Evolutionary conservation across 2,329 filamentous ascomycete genomes (phyloP), one percentile per base, ranked within the genome.

Genomic region (Periconia digitata): DNA sequence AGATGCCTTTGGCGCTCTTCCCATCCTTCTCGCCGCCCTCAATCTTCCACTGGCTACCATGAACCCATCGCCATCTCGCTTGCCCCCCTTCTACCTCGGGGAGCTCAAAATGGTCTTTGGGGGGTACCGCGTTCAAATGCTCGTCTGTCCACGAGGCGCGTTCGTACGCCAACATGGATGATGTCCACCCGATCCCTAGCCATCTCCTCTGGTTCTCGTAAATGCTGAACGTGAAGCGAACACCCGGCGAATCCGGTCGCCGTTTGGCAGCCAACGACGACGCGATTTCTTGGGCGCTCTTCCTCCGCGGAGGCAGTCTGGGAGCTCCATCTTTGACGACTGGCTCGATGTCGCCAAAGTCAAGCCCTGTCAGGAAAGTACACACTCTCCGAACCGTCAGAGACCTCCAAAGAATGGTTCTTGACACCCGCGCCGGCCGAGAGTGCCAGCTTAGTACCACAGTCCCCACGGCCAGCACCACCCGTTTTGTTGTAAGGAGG

Each of bases 191-290:
- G 12, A 99, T 81, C 1, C 92, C 92, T 3, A 99, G 76, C 94
- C 94, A 99, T 44, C 94, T 84, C 36, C 94, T 83, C 71, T 99
- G 94, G 61, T 99, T 99, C 70, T 99, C 94, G 64, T 92, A 97
- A 2, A 99, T 80, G 40, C 94, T 92, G 55, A 99, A 99, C 0
- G 94, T 99, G 64, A 99, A 99, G 38, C 91, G 89, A 13, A 99
- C 89, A 1, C 92, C 91, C 0, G 90, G 83, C 4, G 87, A 86
- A 23, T 69, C 66, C 24, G 71, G 70, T 20, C 69, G 67, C 16
- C 68, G 63, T 51, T 74, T 74, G 17, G 73, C 70, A 24, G 62
- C 60, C n/a, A 75, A 54, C 12, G 70, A 70, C 6, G 77, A 76
- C 15, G 76, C 74, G 24, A 80, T 72, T 44, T 77, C 75, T 23